A percentile compares a stretch with the other conserved stretches of the same genome.
Conservation (phyloP, 768 basidiomycete genomes). For the Trametes cubensis region DNA sequence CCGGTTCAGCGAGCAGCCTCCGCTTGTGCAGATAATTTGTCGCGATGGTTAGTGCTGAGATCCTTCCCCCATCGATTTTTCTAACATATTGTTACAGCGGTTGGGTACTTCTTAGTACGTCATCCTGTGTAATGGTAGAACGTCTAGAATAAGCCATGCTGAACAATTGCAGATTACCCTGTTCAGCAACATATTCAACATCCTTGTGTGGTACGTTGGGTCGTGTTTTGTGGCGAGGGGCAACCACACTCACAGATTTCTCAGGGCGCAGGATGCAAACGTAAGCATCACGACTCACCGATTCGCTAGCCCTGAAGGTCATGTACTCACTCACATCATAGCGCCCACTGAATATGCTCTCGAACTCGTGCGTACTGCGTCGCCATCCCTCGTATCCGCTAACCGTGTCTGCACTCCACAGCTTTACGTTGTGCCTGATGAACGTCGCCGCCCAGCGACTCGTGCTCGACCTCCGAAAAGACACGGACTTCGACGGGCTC, state of each 20-base stretch:
- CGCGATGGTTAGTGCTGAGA: constrained; percentile 20
- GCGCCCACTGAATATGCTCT: constrained; percentile 25
- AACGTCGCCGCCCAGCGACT: constrained; percentile 24
- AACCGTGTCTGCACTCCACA: background rate
- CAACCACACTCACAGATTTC: background rate
- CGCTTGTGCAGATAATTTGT: constrained; percentile 11
- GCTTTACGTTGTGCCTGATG: constrained; percentile 21
- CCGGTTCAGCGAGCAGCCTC: background rate
- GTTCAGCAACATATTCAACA: constrained; percentile 18
- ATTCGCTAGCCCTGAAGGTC: no score
- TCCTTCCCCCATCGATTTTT: background rate
- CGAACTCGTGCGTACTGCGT: constrained; percentile 1
- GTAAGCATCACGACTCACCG: background rate
- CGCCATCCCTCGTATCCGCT: background rate
- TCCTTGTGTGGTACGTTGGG: constrained; percentile 15
- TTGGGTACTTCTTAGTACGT: constrained; percentile 17
- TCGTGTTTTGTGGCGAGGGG: background rate
- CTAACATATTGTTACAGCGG: background rate
- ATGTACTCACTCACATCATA: background rate
- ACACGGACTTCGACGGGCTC: constrained; percentile 10
- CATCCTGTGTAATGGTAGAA: no score
- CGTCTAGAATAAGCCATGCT: background rate
- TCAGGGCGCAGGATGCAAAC: constrained; percentile 8
- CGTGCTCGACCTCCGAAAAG: constrained; percentile 26
- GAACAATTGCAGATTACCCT: constrained; percentile 1